Evolutionary conservation across 2,329 filamentous ascomycete species (phyloP).

Genomic region (Tolypocladium inflatum): DNA sequence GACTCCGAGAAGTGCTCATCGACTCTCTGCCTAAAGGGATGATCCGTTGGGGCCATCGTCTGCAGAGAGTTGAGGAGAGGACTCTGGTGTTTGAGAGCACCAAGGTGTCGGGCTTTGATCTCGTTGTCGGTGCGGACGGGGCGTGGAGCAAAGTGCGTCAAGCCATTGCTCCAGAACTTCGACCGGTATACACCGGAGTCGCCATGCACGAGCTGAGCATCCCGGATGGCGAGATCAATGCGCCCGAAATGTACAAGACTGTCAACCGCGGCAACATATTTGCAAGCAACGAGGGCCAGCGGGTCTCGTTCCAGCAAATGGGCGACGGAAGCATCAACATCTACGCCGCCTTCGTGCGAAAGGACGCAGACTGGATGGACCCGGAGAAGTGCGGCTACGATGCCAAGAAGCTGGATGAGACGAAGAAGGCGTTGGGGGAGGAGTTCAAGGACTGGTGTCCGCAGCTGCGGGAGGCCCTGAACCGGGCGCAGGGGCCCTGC

Average conservation of each 20-base stretch:
- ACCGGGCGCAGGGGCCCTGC: constrained; percentile 27
- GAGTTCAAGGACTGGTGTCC: constrained; percentile 31
- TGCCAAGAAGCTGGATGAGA: constrained; percentile 25
- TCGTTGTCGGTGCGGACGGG: constrained; percentile 26
- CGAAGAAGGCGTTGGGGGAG: constrained; percentile 26
- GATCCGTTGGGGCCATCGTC: constrained; percentile 35
- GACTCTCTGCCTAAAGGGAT: constrained; percentile 33
- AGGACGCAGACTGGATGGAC: constrained; percentile 26
- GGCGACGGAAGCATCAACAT: constrained; percentile 39
- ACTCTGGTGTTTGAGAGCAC: constrained; percentile 29
- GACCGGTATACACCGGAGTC: constrained; percentile 37
- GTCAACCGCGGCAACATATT: constrained; percentile 40
- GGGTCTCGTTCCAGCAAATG: constrained; percentile 28
- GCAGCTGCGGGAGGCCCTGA: constrained; percentile 30
- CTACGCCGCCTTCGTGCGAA: constrained; percentile 26
- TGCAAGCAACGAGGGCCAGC: constrained; percentile 29
- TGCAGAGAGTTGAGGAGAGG: constrained; percentile 27
- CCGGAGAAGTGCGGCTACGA: constrained; percentile 33
- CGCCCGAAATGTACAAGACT: constrained; percentile 31
- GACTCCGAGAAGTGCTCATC: constrained; percentile 33
- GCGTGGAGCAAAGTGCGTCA: constrained; percentile 26
- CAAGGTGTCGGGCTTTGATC: constrained; percentile 25
- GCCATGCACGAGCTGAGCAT: constrained; percentile 31
- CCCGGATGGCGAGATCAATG: constrained; percentile 26
- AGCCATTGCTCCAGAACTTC: constrained; percentile 21